Base-by-base conservation (phyloP, 345 rosid genomes). In the Kandelia obovata region DNA sequence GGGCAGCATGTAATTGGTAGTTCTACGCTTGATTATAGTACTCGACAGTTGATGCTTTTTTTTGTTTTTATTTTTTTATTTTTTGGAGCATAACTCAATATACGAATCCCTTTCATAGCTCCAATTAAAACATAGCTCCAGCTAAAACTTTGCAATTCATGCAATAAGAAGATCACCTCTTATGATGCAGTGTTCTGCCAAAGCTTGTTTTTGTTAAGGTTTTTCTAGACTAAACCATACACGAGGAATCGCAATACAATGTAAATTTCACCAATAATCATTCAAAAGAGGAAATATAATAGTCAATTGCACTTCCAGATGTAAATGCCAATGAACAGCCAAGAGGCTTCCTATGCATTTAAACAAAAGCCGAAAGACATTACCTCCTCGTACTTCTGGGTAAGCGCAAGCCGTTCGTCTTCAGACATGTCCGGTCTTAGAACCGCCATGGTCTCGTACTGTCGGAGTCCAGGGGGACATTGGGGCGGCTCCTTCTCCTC, bases 361-460 rank as follows among this genome's bases (percentile, higher is more conserved):
- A 2, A 23, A 25, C 30, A 21, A 27, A 56, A 56, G 59, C 4
- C 4, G 20, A 25, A 34, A 34, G 35, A 20, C 16, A 69, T 69
- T 83, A 95, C 99, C 99, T 95, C 99, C 82, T 95, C 97, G 82
- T 95, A 95, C 79, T 88, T 95, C 88, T 89, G 97, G 47, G 96
- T 88, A 58, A 88, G 87, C 65, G 90, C 85, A 25, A 95, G 87
- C 3, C 97, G 80, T 67, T 89, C 96, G 62, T 95, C 96, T 80
- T 95, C 99, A 26, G 97, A 85, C 99, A 95, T 87, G 68, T 95
- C 96, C 7, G 99, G 99, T 80, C 99, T 85, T 78, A 95, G 66
- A 6, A 95, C 93, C 60, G 79, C 82, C 96, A 89, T 92, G 25
- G 95, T 86, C 81, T 91, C 97, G 75, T 95, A 95, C 77, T 81